These are phyloP conservation scores for Colletotrichum melonis DNA, from an alignment of 2,329 filamentous ascomycete species.

Conservation along the genomic window DNA sequence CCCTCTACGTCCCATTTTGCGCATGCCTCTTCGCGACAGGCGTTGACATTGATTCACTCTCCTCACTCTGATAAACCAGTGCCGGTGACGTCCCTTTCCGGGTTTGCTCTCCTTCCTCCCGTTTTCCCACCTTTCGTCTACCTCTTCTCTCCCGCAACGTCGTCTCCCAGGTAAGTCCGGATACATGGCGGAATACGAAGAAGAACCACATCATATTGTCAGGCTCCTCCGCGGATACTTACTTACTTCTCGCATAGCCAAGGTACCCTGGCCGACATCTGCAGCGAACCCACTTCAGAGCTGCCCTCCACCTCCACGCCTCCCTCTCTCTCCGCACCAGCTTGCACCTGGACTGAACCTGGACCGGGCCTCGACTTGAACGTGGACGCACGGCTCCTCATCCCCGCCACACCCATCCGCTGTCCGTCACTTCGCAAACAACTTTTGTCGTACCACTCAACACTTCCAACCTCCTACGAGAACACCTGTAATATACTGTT, in stretches of 20 bases:
- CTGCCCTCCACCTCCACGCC: constrained; percentile 23
- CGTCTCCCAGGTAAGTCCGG: neutral
- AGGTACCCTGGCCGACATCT: constrained; percentile 16
- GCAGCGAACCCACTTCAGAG: constrained; percentile 8
- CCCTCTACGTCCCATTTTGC: neutral
- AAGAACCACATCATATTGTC: neutral
- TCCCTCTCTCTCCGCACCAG: constrained; percentile 21
- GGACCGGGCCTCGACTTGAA: constrained; percentile 6
- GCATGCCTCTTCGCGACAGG: neutral
- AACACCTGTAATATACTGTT: constrained; percentile 8
- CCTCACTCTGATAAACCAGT: neutral
- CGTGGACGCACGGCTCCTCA: constrained; percentile 23
- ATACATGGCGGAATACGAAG: neutral
- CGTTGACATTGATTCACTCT: neutral
- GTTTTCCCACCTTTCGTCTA: neutral
- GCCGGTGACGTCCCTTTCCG: neutral
- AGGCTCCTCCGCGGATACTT: neutral
- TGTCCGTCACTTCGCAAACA: constrained; percentile 10
- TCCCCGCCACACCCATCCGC: constrained; percentile 27
- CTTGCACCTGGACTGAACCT: constrained; percentile 16
- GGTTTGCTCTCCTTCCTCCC: too few relatives aligned
- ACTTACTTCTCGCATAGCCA: constrained; percentile 3
- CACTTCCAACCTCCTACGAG: constrained; percentile 7
- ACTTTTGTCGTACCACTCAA: constrained; percentile 21
- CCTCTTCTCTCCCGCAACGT: neutral